Percentiles rank a stretch among this genome's conserved stretches.
phyloP scores from a whole-genome alignment of 352 stramenopile genomes.

The Thraustochytrium sp. region DNA sequence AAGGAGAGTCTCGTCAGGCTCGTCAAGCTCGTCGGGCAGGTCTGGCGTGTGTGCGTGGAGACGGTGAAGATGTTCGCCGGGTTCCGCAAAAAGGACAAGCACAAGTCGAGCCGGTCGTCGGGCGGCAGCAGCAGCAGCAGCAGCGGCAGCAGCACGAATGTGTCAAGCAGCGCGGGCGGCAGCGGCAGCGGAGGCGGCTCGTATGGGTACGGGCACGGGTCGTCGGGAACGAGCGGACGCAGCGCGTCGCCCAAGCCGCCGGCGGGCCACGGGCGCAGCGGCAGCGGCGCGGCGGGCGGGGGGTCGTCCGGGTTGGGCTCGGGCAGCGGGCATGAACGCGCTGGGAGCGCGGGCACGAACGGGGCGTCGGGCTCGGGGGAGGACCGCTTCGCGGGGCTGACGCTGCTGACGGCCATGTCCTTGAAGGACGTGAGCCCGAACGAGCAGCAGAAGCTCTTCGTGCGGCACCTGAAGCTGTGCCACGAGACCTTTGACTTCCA shows the following conservation, averaged over 20 bases:
- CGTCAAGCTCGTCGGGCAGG: no score
- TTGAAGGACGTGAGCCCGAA: constrained; percentile 58
- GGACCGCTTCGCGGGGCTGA: constrained; percentile 52
- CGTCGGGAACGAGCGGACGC: no score
- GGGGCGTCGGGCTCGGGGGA: neutral
- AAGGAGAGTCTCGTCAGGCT: no score
- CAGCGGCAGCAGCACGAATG: neutral
- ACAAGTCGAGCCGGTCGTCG: neutral
- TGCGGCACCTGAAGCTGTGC: constrained; percentile 91
- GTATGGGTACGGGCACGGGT: no score
- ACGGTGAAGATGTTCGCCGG: constrained; percentile 1
- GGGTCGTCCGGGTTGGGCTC: neutral
- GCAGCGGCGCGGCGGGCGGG: neutral
- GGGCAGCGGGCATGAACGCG: neutral
- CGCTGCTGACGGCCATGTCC: constrained; percentile 51
- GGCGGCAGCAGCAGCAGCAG: neutral
- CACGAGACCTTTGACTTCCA: constrained; percentile 94
- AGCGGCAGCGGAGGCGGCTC: neutral
- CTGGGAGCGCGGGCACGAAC: neutral
- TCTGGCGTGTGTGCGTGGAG: neutral
- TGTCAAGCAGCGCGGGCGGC: neutral
- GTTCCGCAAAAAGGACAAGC: constrained; percentile 40
- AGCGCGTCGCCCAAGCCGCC: neutral
- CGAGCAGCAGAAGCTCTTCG: constrained; percentile 83
- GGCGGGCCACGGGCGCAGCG: neutral